Base-by-base conservation (phyloP, 768 basidiomycete genomes). In the Rhizopogon roseolus region DNA sequence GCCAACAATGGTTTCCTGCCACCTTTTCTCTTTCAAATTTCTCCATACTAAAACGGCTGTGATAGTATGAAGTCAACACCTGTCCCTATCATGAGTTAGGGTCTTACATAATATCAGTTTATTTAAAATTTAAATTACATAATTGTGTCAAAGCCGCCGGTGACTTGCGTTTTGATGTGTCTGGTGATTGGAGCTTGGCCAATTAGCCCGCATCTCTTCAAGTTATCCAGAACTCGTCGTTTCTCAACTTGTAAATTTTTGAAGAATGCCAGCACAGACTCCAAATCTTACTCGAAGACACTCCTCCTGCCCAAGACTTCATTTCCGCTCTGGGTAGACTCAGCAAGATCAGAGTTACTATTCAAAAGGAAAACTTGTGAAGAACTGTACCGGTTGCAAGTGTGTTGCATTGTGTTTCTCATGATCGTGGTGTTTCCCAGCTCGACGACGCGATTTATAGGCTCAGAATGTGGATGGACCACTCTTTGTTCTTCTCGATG, bases 401-500 rank as follows among this genome's bases (percentile, higher is more conserved):
- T 87, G 53, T 59, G 71, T 77, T 71, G 50, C 22, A 3, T 22
- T 22, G 22, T n/a, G n/a, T n/a, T n/a, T n/a, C 50, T 34, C 19
- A 4, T 55, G 9, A 10, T 19, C 6, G 5, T 38, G 8, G n/a
- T 49, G 52, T 38, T 28, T n/a, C 52, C 17, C 41, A 46, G 32
- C 38, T 36, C 13, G 45, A 11, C 50, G 28, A 28, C 27, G 27
- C 6, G 52, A 27, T 49, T 50, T 25, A 16, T 63, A 95, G 92
- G 80, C 76, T 71, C 72, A 83, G 56, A 83, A 89, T 62, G 80
- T 75, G 11, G 72, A 78, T 34, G 81, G 89, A 3, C 81, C 84
- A 1, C 64, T 84, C 29, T 98, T 94, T 62, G 86, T 97, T 11
- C 75, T 95, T 49, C 94, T 96, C 59, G 96, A 99, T 67, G 97